Percentiles rank a stretch among this genome's conserved stretches.
These are phyloP conservation scores for Papiliotrema flavescens DNA, from an alignment of 1,284 basidiomycete species.

Conservation along the genomic window DNA sequence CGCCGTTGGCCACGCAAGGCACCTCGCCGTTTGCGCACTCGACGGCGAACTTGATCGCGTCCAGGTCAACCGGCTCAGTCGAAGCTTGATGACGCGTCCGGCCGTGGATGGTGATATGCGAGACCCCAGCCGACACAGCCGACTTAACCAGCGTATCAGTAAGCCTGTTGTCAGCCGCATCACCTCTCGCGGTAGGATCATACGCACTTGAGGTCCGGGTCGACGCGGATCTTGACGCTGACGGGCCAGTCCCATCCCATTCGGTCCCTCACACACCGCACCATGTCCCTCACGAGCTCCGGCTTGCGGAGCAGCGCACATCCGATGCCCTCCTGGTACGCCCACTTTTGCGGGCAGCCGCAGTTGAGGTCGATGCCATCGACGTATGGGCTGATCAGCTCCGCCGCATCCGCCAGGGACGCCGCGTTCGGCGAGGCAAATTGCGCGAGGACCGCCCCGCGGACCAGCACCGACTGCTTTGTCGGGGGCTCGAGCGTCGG, in stretches of 20 bases:
- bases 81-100: slow-evolving; percentile 57
- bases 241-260: slow-evolving; percentile 57
- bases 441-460: slow-evolving; percentile 56
- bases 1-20: slow-evolving; percentile 58
- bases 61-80: slow-evolving; percentile 54
- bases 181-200: background rate
- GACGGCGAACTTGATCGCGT: slow-evolving; percentile 55
- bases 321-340: slow-evolving; percentile 57
- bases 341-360: slow-evolving; percentile 56
- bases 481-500: slow-evolving; percentile 26
- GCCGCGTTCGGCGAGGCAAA: slow-evolving; percentile 55
- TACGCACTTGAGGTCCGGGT: slow-evolving; percentile 52
- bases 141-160: slow-evolving; percentile 55
- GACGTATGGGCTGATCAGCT: slow-evolving; percentile 53
- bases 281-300: slow-evolving; percentile 57
- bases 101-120: slow-evolving; percentile 58
- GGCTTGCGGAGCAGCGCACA: slow-evolving; percentile 58
- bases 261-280: slow-evolving; percentile 54
- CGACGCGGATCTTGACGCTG: slow-evolving; percentile 59
- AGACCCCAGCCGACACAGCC: slow-evolving; percentile 41
- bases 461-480: slow-evolving; percentile 40
- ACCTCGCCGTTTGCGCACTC: slow-evolving; percentile 53
- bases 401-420: slow-evolving; percentile 56
- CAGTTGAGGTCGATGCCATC: slow-evolving; percentile 61
- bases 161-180: slow-evolving; percentile 30